Conservation (phyloP, 2,329 filamentous ascomycete species). For the Chaetomium strumarium region DNA sequence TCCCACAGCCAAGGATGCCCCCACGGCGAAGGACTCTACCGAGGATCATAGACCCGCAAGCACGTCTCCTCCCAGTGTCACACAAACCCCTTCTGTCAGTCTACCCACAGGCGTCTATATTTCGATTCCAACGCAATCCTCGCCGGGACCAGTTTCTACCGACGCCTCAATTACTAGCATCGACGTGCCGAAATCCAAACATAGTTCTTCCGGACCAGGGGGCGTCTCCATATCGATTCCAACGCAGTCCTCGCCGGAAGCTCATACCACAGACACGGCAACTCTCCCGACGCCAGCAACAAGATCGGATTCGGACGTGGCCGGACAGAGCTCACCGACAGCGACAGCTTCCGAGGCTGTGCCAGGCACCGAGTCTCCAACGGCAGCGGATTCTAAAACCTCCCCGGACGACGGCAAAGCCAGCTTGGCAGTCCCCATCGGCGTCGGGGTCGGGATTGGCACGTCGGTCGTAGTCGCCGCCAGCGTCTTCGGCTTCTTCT, state of each 20-base stretch:
- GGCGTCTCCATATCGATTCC: background rate
- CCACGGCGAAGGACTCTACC: background rate
- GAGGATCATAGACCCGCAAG: background rate
- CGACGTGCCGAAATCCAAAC: background rate
- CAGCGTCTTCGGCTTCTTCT: conserved; percentile 16
- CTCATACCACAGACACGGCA: background rate
- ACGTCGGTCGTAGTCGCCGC: conserved; percentile 8
- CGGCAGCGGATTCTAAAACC: background rate
- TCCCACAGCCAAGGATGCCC: background rate
- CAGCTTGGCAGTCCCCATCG: conserved; percentile 11
- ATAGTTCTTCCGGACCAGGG: background rate
- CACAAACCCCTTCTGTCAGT: background rate
- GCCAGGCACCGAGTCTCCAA: background rate
- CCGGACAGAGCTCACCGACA: background rate
- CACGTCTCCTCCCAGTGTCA: background rate
- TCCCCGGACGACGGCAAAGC: background rate
- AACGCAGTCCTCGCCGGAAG: background rate
- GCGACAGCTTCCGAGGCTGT: background rate
- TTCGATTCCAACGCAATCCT: background rate
- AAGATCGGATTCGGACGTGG: background rate
- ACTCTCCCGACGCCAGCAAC: background rate
- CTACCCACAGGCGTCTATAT: background rate
- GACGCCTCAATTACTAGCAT: background rate
- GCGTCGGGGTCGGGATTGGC: conserved; percentile 15
- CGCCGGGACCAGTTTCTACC: background rate